Conservation (phyloP, 2,329 filamentous ascomycete genomes). For the Akanthomyces uredinophilus region DNA sequence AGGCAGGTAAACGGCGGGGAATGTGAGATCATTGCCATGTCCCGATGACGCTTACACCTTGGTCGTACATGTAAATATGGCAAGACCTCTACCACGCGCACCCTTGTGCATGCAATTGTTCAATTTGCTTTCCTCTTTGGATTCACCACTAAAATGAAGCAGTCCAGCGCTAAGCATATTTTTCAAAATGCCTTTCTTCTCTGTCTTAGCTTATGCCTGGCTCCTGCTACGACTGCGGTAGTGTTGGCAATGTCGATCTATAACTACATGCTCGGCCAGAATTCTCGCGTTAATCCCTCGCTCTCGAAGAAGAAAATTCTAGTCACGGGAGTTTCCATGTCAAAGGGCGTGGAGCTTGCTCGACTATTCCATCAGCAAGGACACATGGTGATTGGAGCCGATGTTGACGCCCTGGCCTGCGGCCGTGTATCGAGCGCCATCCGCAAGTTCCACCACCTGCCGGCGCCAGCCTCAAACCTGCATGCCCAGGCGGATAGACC, state of each 20-base stretch:
- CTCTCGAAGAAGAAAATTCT: constrained; percentile 46
- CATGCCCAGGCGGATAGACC: not conserved
- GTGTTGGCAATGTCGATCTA: constrained; percentile 31
- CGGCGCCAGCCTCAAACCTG: constrained; percentile 22
- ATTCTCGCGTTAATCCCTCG: not conserved
- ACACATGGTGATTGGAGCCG: constrained; percentile 67
- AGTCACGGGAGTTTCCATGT: constrained; percentile 68
- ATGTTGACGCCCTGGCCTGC: constrained; percentile 49
- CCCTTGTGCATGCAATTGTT: not conserved
- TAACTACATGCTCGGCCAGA: not conserved
- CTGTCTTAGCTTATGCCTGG: constrained; percentile 30
- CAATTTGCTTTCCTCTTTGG: no score
- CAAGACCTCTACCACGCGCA: not conserved
- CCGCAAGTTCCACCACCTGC: constrained; percentile 45
- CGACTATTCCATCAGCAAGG: constrained; percentile 59
- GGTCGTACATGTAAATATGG: not conserved
- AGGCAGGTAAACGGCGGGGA: not conserved
- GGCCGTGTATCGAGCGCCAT: constrained; percentile 57
- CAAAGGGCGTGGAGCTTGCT: constrained; percentile 63
- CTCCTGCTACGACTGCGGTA: constrained; percentile 43
- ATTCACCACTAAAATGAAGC: not conserved
- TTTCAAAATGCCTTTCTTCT: constrained; percentile 23
- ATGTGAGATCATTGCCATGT: not conserved
- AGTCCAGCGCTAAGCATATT: constrained; percentile 13
- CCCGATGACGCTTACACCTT: not conserved